A percentile compares a stretch with the other conserved stretches of the same genome.
phyloP scores from a whole-genome alignment of 2,329 filamentous ascomycete species.

The Xylariaceae sp. region DNA sequence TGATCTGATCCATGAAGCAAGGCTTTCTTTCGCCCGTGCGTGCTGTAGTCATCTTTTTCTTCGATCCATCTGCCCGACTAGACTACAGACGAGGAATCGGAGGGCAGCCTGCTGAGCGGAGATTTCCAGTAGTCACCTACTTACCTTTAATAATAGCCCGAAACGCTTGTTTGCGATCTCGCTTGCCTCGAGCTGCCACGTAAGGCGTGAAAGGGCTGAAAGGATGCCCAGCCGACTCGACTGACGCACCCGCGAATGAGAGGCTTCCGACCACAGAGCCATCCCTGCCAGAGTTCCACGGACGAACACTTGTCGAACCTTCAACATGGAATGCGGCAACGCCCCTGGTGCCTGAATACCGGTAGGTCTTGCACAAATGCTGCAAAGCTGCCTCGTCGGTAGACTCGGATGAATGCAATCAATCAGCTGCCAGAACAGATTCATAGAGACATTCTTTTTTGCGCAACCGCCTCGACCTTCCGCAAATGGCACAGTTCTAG shows the following conservation, averaged over 20 bases:
- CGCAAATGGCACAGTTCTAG: conserved; percentile 21
- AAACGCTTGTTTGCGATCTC: conserved; percentile 9
- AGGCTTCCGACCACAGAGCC: conserved; percentile 3
- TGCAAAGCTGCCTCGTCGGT: conserved; percentile 3
- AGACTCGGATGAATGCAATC: conserved; percentile 17
- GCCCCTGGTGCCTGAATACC: conserved; percentile 15
- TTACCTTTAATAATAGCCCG: conserved; percentile 1
- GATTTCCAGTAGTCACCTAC: conserved; percentile 7
- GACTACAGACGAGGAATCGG: conserved; percentile 3
- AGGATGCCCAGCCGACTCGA: neutral
- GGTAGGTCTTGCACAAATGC: conserved; percentile 16
- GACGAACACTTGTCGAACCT: conserved; percentile 15
- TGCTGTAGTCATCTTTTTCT: no score
- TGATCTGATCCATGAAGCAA: no score
- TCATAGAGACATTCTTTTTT: conserved; percentile 10
- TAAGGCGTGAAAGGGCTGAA: conserved; percentile 9
- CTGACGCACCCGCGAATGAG: conserved; percentile 7
- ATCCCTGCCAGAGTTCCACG: conserved; percentile 10
- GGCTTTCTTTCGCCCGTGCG: no score
- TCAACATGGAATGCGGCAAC: conserved; percentile 1
- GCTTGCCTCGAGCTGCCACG: conserved; percentile 16
- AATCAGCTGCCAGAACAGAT: conserved; percentile 8
- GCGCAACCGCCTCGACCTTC: conserved; percentile 20
- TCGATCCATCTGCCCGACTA: no score
- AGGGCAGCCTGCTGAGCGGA: conserved; percentile 9